phyloP scores from a whole-genome alignment of 2,329 filamentous ascomycete genomes.

The Cladosporium sp. region DNA sequence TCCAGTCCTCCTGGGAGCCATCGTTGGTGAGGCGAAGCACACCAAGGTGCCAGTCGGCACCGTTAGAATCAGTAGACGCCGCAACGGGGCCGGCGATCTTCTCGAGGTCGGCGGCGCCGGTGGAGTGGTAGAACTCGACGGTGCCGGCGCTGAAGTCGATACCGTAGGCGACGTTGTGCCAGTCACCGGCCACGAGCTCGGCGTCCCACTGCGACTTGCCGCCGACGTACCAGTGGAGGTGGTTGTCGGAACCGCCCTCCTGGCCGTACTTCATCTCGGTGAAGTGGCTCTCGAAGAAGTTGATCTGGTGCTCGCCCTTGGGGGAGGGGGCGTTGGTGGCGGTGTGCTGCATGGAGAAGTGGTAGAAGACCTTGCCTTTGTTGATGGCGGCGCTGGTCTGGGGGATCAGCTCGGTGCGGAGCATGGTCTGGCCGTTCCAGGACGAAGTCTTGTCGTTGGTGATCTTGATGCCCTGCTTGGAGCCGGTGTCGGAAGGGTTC shows the following conservation, averaged over 20 bases:
- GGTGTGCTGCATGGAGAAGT: conserved; percentile 66
- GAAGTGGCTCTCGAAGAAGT: conserved; percentile 69
- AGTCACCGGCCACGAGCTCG: conserved; percentile 62
- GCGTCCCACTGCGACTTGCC: conserved; percentile 63
- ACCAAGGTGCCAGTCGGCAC: conserved; percentile 71
- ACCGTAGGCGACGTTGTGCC: conserved; percentile 76
- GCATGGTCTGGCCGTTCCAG: conserved; percentile 73
- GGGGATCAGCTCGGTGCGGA: conserved; percentile 72
- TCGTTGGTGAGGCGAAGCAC: conserved; percentile 64
- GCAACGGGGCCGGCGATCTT: conserved; percentile 62
- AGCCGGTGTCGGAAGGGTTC: conserved; percentile 63
- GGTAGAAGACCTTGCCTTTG: conserved; percentile 68
- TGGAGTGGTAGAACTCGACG: conserved; percentile 71
- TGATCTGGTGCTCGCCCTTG: conserved; percentile 67
- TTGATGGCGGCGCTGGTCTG: conserved; percentile 67
- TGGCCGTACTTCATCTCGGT: conserved; percentile 71
- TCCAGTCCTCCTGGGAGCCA: conserved; percentile 62
- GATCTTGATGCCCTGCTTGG: conserved; percentile 66
- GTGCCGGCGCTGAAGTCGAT: conserved; percentile 65
- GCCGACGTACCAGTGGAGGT: conserved; percentile 65
- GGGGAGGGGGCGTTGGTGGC: conserved; percentile 61
- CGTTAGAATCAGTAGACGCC: conserved; percentile 60
- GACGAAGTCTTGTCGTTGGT: conserved; percentile 64
- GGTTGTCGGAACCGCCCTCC: conserved; percentile 51
- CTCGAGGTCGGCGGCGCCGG: conserved; percentile 57